Percentiles rank a stretch among this genome's conserved stretches.
Evolutionary conservation across 768 basidiomycete genomes (phyloP).

Genomic region (Calocera viscosa): DNA sequence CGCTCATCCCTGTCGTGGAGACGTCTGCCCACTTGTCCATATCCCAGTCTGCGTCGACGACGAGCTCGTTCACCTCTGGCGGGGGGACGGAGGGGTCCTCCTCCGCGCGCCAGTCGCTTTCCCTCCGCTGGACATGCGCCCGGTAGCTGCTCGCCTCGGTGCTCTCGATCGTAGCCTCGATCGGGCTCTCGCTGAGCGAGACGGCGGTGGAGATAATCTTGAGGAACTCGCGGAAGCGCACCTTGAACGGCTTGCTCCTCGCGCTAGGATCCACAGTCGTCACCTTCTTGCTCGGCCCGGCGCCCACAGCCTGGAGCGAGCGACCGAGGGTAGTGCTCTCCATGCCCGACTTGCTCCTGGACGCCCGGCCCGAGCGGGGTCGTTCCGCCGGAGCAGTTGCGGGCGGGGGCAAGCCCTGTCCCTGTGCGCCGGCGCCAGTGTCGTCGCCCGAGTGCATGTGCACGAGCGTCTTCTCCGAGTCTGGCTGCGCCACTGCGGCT

Average conservation of each 20-base stretch:
- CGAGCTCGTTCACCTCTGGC: slow-evolving; percentile 49
- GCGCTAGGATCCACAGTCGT: neutral
- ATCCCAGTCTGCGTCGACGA: slow-evolving; percentile 51
- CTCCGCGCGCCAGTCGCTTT: neutral
- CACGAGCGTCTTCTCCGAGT: neutral
- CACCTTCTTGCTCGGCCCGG: neutral
- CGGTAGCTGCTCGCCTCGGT: slow-evolving; percentile 7
- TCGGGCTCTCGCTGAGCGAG: neutral
- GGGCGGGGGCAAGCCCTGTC: neutral
- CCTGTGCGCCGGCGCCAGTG: neutral
- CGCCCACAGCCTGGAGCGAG: too few species aligned
- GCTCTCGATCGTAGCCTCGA: slow-evolving; percentile 1
- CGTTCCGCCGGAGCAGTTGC: too few species aligned
- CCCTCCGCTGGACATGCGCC: neutral
- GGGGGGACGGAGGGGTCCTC: neutral
- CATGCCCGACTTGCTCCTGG: neutral
- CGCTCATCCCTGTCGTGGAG: slow-evolving; percentile 8
- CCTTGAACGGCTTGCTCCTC: neutral
- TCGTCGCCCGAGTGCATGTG: neutral
- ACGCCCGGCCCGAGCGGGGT: neutral
- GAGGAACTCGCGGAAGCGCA: neutral
- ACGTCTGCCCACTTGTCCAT: slow-evolving; percentile 16
- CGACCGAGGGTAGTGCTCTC: too few species aligned
- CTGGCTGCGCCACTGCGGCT: neutral
- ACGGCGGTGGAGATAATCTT: slow-evolving; percentile 5